These are phyloP conservation scores for Aspergillus brasiliensis DNA, from an alignment of 2,329 filamentous ascomycete genomes.

Conservation along the genomic window DNA sequence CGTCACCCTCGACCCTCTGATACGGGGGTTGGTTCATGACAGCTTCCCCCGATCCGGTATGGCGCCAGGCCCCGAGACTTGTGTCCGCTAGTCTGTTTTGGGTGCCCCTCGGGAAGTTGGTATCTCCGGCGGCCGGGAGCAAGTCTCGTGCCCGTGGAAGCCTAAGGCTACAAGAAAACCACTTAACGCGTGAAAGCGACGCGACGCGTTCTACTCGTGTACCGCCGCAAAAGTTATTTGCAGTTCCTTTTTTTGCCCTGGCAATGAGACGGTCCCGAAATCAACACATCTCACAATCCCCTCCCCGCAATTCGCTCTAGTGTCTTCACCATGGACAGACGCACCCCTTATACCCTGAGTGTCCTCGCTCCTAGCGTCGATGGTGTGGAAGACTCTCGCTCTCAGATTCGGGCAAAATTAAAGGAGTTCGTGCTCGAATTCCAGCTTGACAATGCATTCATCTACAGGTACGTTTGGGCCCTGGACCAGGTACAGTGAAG, in stretches of 20 bases:
- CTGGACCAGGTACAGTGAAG: slow-evolving; percentile 24
- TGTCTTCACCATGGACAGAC: slow-evolving; percentile 71
- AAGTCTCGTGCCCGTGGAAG: slow-evolving; percentile 1
- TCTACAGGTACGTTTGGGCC: slow-evolving; percentile 70
- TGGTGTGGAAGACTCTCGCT: slow-evolving; percentile 67
- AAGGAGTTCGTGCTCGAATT: slow-evolving; percentile 93
- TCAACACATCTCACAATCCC: slow-evolving; percentile 16
- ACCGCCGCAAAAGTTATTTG: slow-evolving; percentile 32
- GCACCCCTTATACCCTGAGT: slow-evolving; percentile 82
- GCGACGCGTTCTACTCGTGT: slow-evolving; percentile 39
- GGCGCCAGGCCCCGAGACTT: slow-evolving; percentile 19
- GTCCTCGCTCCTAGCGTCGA: slow-evolving; percentile 71
- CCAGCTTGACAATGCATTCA: slow-evolving; percentile 88
- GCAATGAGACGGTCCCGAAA: slow-evolving; percentile 11
- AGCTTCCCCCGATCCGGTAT: slow-evolving; percentile 32
- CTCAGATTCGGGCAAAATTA: slow-evolving; percentile 75
- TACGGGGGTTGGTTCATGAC: slow-evolving; percentile 31
- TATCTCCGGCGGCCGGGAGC: slow-evolving; percentile 12
- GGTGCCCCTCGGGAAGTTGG: slow-evolving; percentile 5
- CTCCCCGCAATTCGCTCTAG: slow-evolving; percentile 16
- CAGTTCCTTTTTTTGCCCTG: slow-evolving; percentile 14
- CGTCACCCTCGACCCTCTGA: slow-evolving; percentile 22
- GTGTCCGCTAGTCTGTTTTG: slow-evolving; percentile 14
- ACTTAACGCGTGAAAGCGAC: slow-evolving; percentile 44
- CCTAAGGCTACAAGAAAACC: slow-evolving; percentile 28